Conservation (phyloP, 257 asterid genomes). For the Nicotiana noctiflora region DNA sequence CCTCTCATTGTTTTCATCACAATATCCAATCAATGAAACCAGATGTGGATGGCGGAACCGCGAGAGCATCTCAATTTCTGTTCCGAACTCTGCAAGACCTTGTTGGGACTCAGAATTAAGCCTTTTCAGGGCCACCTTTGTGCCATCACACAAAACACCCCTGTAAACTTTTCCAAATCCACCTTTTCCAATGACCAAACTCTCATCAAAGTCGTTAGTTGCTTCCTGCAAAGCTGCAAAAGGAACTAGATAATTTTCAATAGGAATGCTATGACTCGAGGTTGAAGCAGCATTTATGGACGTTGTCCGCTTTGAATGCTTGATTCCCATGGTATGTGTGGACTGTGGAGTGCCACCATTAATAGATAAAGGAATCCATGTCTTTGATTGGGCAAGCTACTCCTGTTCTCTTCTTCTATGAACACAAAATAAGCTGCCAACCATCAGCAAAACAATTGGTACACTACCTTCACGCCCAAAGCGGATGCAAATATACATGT, state of each 20-base stretch:
- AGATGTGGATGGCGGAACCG: neutral
- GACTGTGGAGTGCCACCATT: neutral
- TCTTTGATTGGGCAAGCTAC: neutral
- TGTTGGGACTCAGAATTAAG: neutral
- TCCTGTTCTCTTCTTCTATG: conserved; percentile 31
- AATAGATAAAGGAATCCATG: neutral
- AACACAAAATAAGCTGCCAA: conserved; percentile 27
- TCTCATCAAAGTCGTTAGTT: neutral
- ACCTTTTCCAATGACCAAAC: neutral
- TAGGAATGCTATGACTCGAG: neutral
- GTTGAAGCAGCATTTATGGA: neutral
- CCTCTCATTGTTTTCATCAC: neutral
- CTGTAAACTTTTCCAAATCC: conserved; percentile 15
- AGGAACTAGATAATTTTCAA: neutral
- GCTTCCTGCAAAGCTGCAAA: neutral
- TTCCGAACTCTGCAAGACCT: neutral
- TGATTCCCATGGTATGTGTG: neutral
- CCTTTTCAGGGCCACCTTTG: conserved; percentile 17
- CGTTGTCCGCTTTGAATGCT: neutral
- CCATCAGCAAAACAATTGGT: conserved; percentile 20
- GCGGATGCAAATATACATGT: too few relatives aligned
- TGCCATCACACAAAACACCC: conserved; percentile 11
- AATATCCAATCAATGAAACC: neutral
- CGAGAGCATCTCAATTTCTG: neutral
- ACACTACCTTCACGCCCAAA: conserved; percentile 23